These are phyloP conservation scores for Talaromyces liani DNA, from an alignment of 495 filamentous ascomycete species.

Conservation along the genomic window DNA sequence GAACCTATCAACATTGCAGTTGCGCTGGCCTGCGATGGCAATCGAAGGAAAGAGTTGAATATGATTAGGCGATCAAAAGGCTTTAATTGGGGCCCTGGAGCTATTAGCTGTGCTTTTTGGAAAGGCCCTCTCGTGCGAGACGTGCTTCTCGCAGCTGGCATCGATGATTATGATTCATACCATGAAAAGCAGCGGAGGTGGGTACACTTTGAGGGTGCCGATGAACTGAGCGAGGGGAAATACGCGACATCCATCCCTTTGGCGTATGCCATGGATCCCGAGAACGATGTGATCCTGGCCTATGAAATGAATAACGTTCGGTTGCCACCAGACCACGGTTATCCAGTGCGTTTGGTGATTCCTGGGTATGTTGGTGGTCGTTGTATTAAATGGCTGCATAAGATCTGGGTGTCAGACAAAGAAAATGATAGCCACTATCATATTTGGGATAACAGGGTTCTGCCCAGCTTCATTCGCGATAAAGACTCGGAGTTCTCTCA, in stretches of 20 bases:
- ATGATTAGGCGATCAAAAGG: conserved; percentile 46
- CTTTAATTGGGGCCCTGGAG: conserved; percentile 52
- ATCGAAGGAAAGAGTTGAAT: conserved; percentile 55
- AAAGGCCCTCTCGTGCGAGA: conserved; percentile 52
- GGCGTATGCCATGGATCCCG: conserved; percentile 42
- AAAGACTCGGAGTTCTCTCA: conserved; percentile 19
- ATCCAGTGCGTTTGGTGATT: conserved; percentile 48
- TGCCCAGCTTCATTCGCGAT: conserved; percentile 21
- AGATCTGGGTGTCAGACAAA: conserved; percentile 44
- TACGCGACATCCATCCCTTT: conserved; percentile 57
- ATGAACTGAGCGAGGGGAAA: conserved; percentile 27
- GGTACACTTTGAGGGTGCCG: conserved; percentile 50
- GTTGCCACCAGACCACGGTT: conserved; percentile 52
- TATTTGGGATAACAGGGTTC: conserved; percentile 25
- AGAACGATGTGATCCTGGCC: conserved; percentile 53
- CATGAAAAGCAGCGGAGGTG: conserved; percentile 24
- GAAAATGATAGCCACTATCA: conserved; percentile 36
- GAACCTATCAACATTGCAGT: conserved; percentile 47
- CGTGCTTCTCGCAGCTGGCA: conserved; percentile 41
- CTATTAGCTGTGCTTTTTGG: conserved; percentile 55
- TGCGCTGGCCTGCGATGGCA: conserved; percentile 54
- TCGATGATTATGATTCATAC: conserved; percentile 20
- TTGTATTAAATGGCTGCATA: conserved; percentile 52
- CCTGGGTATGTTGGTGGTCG: conserved; percentile 51
- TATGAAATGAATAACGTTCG: conserved; percentile 49